phyloP scores from a whole-genome alignment of 192 early-diverging fungal species.

The Coemansia pectinata region DNA sequence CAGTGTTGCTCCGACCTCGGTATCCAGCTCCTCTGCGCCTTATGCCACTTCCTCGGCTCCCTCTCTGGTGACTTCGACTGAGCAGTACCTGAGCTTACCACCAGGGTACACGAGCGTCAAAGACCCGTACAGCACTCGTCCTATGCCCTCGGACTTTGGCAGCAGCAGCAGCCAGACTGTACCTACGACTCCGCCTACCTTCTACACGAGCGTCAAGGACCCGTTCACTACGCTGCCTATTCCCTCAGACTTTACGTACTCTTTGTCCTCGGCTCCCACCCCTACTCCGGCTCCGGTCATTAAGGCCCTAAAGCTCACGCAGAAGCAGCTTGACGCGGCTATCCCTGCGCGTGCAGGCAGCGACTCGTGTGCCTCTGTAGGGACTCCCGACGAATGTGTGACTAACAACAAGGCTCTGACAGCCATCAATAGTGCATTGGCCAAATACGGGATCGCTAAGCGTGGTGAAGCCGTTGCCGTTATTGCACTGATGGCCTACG shows the following conservation, averaged over 20 bases:
- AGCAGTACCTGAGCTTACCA: neutral
- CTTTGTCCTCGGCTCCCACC: neutral
- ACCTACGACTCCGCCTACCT: neutral
- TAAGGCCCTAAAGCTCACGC: neutral
- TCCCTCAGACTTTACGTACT: constrained; percentile 10
- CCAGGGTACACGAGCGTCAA: neutral
- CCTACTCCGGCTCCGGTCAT: neutral
- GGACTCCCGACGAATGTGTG: constrained; percentile 27
- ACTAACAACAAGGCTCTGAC: constrained; percentile 26
- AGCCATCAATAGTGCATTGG: constrained; percentile 41
- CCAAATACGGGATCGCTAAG: constrained; percentile 32
- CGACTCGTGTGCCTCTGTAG: constrained; percentile 16
- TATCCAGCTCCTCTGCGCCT: neutral
- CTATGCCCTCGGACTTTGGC: constrained; percentile 6
- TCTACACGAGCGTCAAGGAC: constrained; percentile 15
- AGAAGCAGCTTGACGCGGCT: constrained; percentile 31
- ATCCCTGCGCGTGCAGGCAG: constrained; percentile 10
- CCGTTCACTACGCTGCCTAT: constrained; percentile 11
- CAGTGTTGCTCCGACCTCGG: constrained; percentile 4
- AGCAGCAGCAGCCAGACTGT: constrained; percentile 1
- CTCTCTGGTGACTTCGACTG: neutral
- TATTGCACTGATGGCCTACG: constrained; percentile 46
- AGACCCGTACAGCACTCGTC: constrained; percentile 13
- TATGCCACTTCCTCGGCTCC: neutral
- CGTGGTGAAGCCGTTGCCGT: constrained; percentile 39